Conservation (phyloP, 2,329 filamentous ascomycete genomes). For the Pseudogymnoascus verrucosus region DNA sequence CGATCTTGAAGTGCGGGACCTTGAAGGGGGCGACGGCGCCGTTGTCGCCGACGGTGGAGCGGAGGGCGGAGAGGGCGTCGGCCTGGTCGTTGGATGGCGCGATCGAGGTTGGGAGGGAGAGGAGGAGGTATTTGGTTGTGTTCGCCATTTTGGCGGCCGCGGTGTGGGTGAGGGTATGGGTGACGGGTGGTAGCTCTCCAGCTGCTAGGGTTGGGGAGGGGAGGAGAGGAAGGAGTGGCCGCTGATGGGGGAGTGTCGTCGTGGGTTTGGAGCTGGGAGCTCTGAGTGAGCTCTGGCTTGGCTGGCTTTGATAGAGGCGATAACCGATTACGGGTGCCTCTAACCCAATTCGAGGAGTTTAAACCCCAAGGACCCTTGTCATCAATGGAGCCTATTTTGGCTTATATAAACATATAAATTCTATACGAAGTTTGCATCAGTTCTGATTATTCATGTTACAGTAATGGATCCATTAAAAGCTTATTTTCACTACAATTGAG, state of each 20-base stretch:
- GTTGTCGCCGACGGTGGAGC: constrained; percentile 66
- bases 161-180: background rate
- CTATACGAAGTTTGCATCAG: background rate
- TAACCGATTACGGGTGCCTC: constrained; percentile 6
- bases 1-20: constrained; percentile 95
- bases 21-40: constrained; percentile 69
- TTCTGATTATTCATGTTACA: background rate
- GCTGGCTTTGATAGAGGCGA: constrained; percentile 1
- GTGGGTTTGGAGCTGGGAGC: constrained; percentile 1
- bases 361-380: background rate
- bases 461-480: background rate
- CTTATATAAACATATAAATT: constrained; percentile 3
- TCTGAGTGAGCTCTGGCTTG: constrained; percentile 5
- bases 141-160: constrained; percentile 1
- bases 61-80: constrained; percentile 71
- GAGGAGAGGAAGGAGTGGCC: background rate
- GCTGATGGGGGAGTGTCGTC: background rate
- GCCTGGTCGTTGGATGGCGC: constrained; percentile 72
- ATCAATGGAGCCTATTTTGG: background rate
- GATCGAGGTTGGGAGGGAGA: constrained; percentile 84
- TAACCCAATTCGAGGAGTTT: constrained; percentile 4
- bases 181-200: background rate
- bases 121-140: constrained; percentile 63
- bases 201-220: background rate
- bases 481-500: background rate